These are phyloP conservation scores for Pseudonitzschia multiseries DNA, from an alignment of 108 stramenopile genomes.

Conservation along the genomic window DNA sequence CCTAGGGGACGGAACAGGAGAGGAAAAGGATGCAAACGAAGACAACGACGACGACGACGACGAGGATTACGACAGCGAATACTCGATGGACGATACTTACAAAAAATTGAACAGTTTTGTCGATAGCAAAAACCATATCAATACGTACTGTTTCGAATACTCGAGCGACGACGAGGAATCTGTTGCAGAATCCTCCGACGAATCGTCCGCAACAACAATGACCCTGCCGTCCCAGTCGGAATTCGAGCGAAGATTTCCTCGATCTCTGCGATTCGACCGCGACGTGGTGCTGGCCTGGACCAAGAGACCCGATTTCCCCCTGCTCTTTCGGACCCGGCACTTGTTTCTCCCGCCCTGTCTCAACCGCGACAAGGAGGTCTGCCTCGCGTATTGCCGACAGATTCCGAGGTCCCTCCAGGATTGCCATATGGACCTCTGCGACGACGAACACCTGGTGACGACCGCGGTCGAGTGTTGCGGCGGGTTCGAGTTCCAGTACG, in stretches of 20 bases:
- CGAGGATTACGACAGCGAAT: background rate
- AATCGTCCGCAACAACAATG: background rate
- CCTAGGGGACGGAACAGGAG: background rate
- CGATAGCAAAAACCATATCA: too few species aligned
- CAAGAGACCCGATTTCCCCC: slow-evolving; percentile 32
- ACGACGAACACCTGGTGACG: slow-evolving; percentile 29
- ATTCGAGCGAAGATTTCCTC: slow-evolving; percentile 40
- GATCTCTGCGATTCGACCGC: slow-evolving; percentile 34
- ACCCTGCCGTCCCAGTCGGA: slow-evolving; percentile 34
- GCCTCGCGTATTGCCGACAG: slow-evolving; percentile 39
- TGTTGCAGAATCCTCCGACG: too few species aligned
- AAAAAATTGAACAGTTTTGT: too few species aligned
- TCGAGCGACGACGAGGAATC: slow-evolving; percentile 1
- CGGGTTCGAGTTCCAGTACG: slow-evolving; percentile 44
- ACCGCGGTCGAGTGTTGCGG: slow-evolving; percentile 22
- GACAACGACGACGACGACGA: background rate
- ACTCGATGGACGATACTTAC: background rate
- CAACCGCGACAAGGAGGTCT: slow-evolving; percentile 33
- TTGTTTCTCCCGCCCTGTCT: slow-evolving; percentile 39
- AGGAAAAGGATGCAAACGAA: background rate
- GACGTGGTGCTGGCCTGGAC: slow-evolving; percentile 43
- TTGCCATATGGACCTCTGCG: slow-evolving; percentile 28
- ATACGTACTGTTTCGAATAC: background rate
- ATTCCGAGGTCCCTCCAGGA: slow-evolving; percentile 42
- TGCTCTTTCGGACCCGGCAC: slow-evolving; percentile 26